A percentile compares a stretch with the other conserved stretches of the same genome.
Evolutionary conservation across 352 stramenopile genomes (phyloP).

Genomic region (Globisporangium recalcitrans): DNA sequence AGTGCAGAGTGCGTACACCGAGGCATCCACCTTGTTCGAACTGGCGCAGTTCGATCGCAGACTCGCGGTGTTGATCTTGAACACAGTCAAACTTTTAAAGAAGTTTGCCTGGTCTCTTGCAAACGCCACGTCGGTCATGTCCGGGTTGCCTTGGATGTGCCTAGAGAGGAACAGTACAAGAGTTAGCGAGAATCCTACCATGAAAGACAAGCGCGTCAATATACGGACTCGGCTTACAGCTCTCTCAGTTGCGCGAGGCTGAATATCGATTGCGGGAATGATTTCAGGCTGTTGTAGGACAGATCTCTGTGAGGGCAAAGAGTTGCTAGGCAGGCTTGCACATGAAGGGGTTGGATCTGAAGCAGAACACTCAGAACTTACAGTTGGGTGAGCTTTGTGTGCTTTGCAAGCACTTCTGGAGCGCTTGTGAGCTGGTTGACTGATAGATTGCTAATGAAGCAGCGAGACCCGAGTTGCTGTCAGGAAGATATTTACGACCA

Average conservation of each 20-base stretch:
- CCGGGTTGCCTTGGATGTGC: not conserved
- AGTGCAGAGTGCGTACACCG: not conserved
- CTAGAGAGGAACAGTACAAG: not conserved
- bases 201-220: too few relatives aligned
- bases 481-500: too few relatives aligned
- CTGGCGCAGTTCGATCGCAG: not conserved
- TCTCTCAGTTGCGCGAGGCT: not conserved
- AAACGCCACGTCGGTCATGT: constrained; percentile 5
- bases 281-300: too few relatives aligned
- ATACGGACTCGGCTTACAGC: too few relatives aligned
- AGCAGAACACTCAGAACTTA: too few relatives aligned
- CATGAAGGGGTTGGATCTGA: too few relatives aligned
- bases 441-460: too few relatives aligned
- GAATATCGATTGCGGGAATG: constrained; percentile 6
- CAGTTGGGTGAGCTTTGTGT: not conserved
- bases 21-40: too few relatives aligned
- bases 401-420: not conserved
- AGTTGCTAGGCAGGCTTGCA: too few relatives aligned
- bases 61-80: not conserved
- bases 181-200: too few relatives aligned
- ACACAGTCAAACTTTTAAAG: not conserved
- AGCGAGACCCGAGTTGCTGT: too few relatives aligned
- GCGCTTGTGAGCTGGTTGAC: constrained; percentile 6
- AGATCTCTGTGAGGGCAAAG: too few relatives aligned
- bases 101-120: constrained; percentile 9